Evolutionary conservation across 768 basidiomycete genomes (phyloP).

Genomic region (Gyrodon lividus): DNA sequence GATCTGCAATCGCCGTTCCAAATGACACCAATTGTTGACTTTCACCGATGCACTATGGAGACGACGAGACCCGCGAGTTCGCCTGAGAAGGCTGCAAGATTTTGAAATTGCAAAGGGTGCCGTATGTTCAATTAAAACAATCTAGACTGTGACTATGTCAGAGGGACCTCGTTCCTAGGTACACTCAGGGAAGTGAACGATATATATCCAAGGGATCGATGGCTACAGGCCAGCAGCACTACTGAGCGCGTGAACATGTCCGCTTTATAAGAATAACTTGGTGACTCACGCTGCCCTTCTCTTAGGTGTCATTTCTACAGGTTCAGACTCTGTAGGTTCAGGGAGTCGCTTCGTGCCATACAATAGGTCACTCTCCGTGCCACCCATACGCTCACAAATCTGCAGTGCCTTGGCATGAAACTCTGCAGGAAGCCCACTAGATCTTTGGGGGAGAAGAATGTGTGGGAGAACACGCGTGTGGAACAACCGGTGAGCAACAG

Average conservation of each 20-base stretch:
- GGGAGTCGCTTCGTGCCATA: neutral
- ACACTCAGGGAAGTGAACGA: conserved; percentile 4
- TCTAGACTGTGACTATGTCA: conserved; percentile 1
- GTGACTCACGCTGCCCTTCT: conserved; percentile 25
- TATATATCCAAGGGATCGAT: neutral
- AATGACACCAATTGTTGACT: neutral
- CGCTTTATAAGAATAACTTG: neutral
- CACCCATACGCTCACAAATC: conserved; percentile 33
- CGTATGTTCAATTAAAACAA: conserved; percentile 10
- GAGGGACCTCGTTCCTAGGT: conserved; percentile 4
- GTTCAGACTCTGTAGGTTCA: conserved; percentile 6
- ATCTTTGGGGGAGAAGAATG: conserved; percentile 26
- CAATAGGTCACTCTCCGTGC: conserved; percentile 23
- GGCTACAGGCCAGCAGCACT: conserved; percentile 19
- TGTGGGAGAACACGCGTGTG: conserved; percentile 37
- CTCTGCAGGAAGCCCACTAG: conserved; percentile 30
- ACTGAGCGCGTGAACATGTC: conserved; percentile 1
- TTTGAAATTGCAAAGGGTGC: neutral
- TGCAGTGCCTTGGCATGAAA: conserved; percentile 25
- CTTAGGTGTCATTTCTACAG: conserved; percentile 8
- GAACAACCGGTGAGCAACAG: conserved; percentile 33
- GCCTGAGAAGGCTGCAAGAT: neutral
- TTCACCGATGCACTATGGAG: neutral
- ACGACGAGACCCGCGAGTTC: neutral
- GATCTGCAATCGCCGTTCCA: too few species aligned